These are phyloP conservation scores for Pilaira anomala DNA, from an alignment of 192 early-diverging fungal species.

Conservation along the genomic window DNA sequence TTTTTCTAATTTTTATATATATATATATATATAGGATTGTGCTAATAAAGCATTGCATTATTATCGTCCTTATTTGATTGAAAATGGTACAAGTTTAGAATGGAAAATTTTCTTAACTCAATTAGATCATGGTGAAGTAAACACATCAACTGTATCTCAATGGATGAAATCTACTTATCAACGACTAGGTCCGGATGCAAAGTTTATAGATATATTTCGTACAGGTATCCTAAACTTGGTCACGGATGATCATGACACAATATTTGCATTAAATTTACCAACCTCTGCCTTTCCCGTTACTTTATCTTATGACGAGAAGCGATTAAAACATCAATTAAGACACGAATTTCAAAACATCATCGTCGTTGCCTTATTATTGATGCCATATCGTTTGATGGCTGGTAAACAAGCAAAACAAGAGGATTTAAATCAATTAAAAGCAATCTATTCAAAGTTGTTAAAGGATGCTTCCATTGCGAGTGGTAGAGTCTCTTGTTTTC, in stretches of 20 bases:
- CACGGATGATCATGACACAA: conserved; percentile 10
- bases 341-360: conserved; percentile 45
- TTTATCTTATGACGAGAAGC: conserved; percentile 39
- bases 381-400: conserved; percentile 39
- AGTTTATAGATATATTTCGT: conserved; percentile 18
- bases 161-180: conserved; percentile 39
- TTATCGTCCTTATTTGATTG: conserved; percentile 36
- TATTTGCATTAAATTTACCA: not conserved
- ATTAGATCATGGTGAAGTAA: conserved; percentile 22
- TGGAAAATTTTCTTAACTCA: conserved; percentile 37
- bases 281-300: conserved; percentile 19
- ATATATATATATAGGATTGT: conserved; percentile 32
- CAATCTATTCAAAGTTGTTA: conserved; percentile 36
- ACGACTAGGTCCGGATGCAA: conserved; percentile 22
- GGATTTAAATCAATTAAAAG: conserved; percentile 41
- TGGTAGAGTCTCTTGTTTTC: conserved; percentile 12
- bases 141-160: conserved; percentile 20
- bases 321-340: conserved; percentile 36
- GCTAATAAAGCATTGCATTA: conserved; percentile 40
- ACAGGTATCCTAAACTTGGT: conserved; percentile 15
- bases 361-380: conserved; percentile 34
- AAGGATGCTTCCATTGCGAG: conserved; percentile 28
- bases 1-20: no score
- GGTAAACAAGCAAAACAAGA: conserved; percentile 37
- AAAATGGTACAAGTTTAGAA: conserved; percentile 42